Conservation (phyloP, 495 filamentous ascomycete genomes). For the Tuber aestivum region DNA sequence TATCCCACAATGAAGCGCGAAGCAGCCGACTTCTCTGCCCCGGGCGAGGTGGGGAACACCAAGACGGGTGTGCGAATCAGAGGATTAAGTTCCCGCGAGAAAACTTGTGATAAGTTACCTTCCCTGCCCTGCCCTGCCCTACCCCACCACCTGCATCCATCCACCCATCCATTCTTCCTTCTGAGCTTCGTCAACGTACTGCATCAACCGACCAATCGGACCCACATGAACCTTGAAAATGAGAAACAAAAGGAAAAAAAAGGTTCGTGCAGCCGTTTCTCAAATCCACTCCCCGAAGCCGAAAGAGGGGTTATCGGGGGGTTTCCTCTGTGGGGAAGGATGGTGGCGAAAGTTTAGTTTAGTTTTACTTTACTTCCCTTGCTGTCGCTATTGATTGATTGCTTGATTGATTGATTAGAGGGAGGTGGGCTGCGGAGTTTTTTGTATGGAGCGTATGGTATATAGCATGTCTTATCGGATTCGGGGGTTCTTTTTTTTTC, state of each 20-base stretch:
- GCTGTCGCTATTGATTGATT: neutral
- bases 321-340: neutral
- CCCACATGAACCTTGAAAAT: neutral
- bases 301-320: neutral
- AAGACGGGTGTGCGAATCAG: neutral
- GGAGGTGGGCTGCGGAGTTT: neutral
- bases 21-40: neutral
- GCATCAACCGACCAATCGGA: neutral
- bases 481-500: neutral
- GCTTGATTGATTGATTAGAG: neutral
- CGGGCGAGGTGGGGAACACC: neutral
- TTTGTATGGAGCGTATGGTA: neutral
- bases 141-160: neutral
- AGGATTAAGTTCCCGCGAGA: neutral
- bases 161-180: neutral
- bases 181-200: neutral
- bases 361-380: neutral
- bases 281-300: neutral
- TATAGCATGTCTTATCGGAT: neutral
- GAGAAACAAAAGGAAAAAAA: neutral
- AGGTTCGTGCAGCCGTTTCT: neutral
- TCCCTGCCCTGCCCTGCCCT: neutral
- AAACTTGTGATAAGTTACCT: neutral
- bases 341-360: neutral
- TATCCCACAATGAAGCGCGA: neutral